Evolutionary conservation across 495 filamentous ascomycete species (phyloP).

Genomic region (Penicillium canescens): DNA sequence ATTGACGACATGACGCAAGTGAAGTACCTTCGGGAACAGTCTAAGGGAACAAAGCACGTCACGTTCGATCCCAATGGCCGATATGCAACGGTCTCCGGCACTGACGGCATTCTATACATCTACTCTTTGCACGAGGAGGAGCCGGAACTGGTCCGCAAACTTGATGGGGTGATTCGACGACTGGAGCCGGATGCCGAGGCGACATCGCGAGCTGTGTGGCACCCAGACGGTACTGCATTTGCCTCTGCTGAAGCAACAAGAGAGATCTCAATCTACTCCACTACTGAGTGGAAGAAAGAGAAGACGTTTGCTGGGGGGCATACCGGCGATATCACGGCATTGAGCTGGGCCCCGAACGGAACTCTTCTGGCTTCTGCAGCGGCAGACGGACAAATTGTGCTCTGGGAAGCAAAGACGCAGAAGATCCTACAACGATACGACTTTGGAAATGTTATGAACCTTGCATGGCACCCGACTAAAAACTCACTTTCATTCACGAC

Average conservation of each 20-base stretch:
- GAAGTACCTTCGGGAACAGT: slow-evolving; percentile 75
- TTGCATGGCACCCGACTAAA: slow-evolving; percentile 87
- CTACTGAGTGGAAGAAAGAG: slow-evolving; percentile 84
- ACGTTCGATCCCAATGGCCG: slow-evolving; percentile 82
- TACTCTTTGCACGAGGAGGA: slow-evolving; percentile 82
- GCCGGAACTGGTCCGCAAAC: slow-evolving; percentile 74
- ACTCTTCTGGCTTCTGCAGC: slow-evolving; percentile 80
- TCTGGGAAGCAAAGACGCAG: slow-evolving; percentile 91
- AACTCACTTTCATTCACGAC: slow-evolving; percentile 91
- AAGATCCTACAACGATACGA: slow-evolving; percentile 65
- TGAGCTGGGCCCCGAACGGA: slow-evolving; percentile 93
- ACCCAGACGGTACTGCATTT: slow-evolving; percentile 92
- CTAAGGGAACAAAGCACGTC: slow-evolving; percentile 83
- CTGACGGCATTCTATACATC: slow-evolving; percentile 83
- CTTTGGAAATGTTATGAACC: slow-evolving; percentile 76
- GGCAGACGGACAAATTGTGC: slow-evolving; percentile 75
- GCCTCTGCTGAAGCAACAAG: slow-evolving; percentile 78
- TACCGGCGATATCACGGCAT: slow-evolving; percentile 79
- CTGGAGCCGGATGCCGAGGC: slow-evolving; percentile 77
- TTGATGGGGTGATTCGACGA: slow-evolving; percentile 81
- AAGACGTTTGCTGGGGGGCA: slow-evolving; percentile 75
- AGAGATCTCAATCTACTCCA: slow-evolving; percentile 84
- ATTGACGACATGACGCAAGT: slow-evolving; percentile 73
- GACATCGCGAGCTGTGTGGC: slow-evolving; percentile 80
- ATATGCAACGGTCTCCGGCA: slow-evolving; percentile 78